Evolutionary conservation across 129 eudicot species (phyloP).

Genomic region (sunflower (Helianthus annuus)): HanXRQr2.0-SUNRISE NC_035443.2:41283441-41283940

Average conservation of each 20-base stretch:
- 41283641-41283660: conserved; percentile 33
- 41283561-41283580: conserved; percentile 86
- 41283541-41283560: conserved; percentile 78
- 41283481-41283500: conserved; percentile 53
- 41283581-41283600: conserved; percentile 73
- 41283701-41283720: conserved; percentile 36
- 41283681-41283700: conserved; percentile 30
- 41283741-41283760: conserved; percentile 32
- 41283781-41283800: conserved; percentile 57
- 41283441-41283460: conserved; percentile 74
- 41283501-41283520: conserved; percentile 45
- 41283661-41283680: conserved; percentile 30
- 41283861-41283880: conserved; percentile 26
- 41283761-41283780: conserved; percentile 36
- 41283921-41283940: conserved; percentile 11
- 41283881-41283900: conserved; percentile 9
- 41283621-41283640: conserved; percentile 30
- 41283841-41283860: conserved; percentile 50
- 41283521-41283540: conserved; percentile 58
- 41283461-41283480: conserved; percentile 68
- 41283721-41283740: conserved; percentile 33
- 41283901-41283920: conserved; percentile 2
- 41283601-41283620: conserved; percentile 47
- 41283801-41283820: conserved; percentile 53
- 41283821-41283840: conserved; percentile 67